Base-by-base conservation (phyloP, 495 filamentous ascomycete genomes). In the Aspergillus sparsus region DNA sequence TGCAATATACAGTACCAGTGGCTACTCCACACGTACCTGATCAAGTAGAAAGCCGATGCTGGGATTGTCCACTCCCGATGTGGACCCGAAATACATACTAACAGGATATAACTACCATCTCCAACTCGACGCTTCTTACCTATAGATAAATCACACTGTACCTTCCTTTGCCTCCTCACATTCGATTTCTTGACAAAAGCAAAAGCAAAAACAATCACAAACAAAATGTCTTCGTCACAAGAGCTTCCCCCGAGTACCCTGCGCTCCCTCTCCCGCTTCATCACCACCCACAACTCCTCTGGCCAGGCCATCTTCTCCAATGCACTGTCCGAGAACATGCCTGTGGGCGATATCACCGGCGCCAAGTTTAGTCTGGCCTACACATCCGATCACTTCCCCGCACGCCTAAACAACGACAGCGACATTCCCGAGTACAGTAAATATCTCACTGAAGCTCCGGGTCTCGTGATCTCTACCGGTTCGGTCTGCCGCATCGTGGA, bases 311-410 rank as follows among this genome's bases (percentile, higher is more conserved):
- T 76, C 62, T 80, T 77, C 66, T 70, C 68, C 13, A 46, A 62
- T 5, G 45, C 51, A 66, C 71, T 73, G 55, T 21, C 54, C 41
- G 62, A 74, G 52, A 3, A 27, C 21, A 27, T 27, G 21, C 21
- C 21, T 27, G 21, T 27, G 21, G 21, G 21, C 21, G 21, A 27
- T 27, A 27, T 27, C 21, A 27, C 21, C 21, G 51, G 57, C 34
- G 65, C 68, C n/a, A 55, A 66, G 44, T 71, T 76, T 58, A 63
- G 66, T 46, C 66, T 74, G 32, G 69, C 72, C 56, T 82, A 82
- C 66, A 81, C 81, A 21, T 87, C 84, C 9, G 82, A 60, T 73
- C 53, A 60, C 61, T 70, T 83, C 80, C 75, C 87, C 72, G 74
- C 82, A 66, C 52, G 82, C 76, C 16, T 82, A 68, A 51, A 80